Base-by-base conservation (phyloP, 2,329 filamentous ascomycete genomes). In the Canariomyces notabilis region DNA sequence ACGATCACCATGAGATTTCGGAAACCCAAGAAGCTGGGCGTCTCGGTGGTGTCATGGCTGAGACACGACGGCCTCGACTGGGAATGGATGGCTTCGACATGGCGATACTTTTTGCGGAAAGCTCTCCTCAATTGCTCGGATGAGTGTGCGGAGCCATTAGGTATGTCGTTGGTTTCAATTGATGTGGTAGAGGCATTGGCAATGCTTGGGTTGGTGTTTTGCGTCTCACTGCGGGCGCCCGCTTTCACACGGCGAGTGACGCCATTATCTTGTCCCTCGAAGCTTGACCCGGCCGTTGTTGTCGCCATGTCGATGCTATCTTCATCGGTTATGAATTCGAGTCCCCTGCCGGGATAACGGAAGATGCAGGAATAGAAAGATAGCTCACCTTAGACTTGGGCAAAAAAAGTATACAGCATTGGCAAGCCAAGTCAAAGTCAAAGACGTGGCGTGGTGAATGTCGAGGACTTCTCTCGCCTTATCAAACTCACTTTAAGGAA, bases 1-100 rank as follows among this genome's bases (percentile, higher is more conserved):
- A 96, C 88, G 60, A 97, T 83, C 32, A 95, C 87, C 88, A 96
- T 95, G 53, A 98, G 77, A 64, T 98, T 98, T 50, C 91, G 77
- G 63, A 98, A 97, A 1, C 93, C 93, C 14, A 95, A 70, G 62
- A 96, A 97, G 64, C 88, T 95, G 18, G 90, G 88, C 2, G 82
- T 73, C 9, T 71, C 72, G 37, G 78, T 69, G 2, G 88, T 79
- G 63, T 97, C 93, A 59, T 90, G 85, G 67, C 89, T 95, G 38
- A 97, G 74, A 59, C 86, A 89, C 19, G 91, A 95, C 6, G 85
- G 80, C 48, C 81, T 79, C 31, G 77, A 68, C 57, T 77, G 64
- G 6, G 82, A 82, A 67, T 98, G 93, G 29, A 94, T 82, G 23
- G 90, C 90, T 49, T 87, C 87, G 53, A 95, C 82, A 78, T 98